Evolutionary conservation across 495 filamentous ascomycete species (phyloP).

Genomic region (Xylaria bambusicola): DNA sequence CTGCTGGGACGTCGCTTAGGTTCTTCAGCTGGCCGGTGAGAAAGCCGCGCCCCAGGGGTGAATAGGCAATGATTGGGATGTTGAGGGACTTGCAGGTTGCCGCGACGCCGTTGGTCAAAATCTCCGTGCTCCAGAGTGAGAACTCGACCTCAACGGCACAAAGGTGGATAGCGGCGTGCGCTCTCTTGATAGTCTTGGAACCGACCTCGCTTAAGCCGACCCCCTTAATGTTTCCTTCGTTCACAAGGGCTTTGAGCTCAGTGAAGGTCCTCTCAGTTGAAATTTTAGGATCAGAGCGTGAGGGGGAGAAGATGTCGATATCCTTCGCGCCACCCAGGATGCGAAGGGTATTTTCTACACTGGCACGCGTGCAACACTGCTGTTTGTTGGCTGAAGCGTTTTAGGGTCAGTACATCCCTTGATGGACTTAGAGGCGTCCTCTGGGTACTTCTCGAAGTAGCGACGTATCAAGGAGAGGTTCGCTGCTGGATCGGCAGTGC

Average conservation of each 20-base stretch:
- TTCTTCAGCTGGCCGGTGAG: constrained; percentile 59
- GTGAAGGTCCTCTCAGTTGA: constrained; percentile 43
- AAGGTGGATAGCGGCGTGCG: constrained; percentile 63
- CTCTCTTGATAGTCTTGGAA: constrained; percentile 64
- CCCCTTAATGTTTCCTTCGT: constrained; percentile 64
- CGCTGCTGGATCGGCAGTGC: constrained; percentile 25
- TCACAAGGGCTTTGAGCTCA: constrained; percentile 50
- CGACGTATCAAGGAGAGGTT: constrained; percentile 55
- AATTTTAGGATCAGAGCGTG: constrained; percentile 60
- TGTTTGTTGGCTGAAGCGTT: constrained; percentile 55
- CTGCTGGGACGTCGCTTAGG: no score
- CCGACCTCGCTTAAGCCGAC: constrained; percentile 67
- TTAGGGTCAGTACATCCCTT: constrained; percentile 50
- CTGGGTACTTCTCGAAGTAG: constrained; percentile 63
- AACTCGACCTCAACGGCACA: constrained; percentile 71
- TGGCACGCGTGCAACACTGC: constrained; percentile 59
- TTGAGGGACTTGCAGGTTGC: constrained; percentile 61
- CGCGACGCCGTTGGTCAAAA: constrained; percentile 66
- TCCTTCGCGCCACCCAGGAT: constrained; percentile 62
- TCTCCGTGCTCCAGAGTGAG: constrained; percentile 62
- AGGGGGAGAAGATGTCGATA: constrained; percentile 72
- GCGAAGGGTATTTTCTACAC: constrained; percentile 63
- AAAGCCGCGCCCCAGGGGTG: constrained; percentile 36
- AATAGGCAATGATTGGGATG: constrained; percentile 66
- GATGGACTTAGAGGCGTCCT: constrained; percentile 61